These are phyloP conservation scores for Annulohypoxylon nitens DNA, from an alignment of 495 filamentous ascomycete species.

Conservation along the genomic window DNA sequence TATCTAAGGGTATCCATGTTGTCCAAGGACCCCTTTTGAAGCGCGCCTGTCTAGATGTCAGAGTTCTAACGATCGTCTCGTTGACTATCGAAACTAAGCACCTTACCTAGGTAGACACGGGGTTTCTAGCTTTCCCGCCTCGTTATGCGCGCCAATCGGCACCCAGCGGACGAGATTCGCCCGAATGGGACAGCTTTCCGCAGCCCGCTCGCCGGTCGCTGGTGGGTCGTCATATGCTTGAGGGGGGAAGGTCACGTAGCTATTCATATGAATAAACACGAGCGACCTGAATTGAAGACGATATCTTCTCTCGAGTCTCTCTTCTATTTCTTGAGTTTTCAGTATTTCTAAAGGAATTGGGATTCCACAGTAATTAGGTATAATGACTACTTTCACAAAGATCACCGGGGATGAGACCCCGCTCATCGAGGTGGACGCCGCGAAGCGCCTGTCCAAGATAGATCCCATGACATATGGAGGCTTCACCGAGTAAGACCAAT, in stretches of 20 bases:
- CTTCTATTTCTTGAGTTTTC: background rate
- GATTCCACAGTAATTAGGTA: slow-evolving; percentile 18
- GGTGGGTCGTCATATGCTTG: slow-evolving; percentile 18
- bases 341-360: background rate
- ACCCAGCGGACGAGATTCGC: slow-evolving; percentile 41
- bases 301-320: slow-evolving; percentile 5
- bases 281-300: slow-evolving; percentile 7
- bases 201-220: slow-evolving; percentile 25
- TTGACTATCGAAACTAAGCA: slow-evolving; percentile 3
- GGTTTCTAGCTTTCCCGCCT: background rate
- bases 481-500: slow-evolving; percentile 72
- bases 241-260: slow-evolving; percentile 23
- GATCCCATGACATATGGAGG: slow-evolving; percentile 80
- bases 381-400: slow-evolving; percentile 78
- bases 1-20: slow-evolving; percentile 6
- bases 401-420: slow-evolving; percentile 68
- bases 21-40: background rate
- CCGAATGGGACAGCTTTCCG: slow-evolving; percentile 43
- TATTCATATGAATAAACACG: slow-evolving; percentile 22
- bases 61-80: slow-evolving; percentile 11
- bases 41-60: slow-evolving; percentile 1
- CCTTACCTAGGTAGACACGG: background rate
- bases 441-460: slow-evolving; percentile 74
- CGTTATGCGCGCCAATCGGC: slow-evolving; percentile 50
- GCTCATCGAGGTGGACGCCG: slow-evolving; percentile 70